Percentiles rank a stretch among this genome's conserved stretches.
phyloP scores from a whole-genome alignment of 441 rosid species.

The Gossypium trilobum region DNA sequence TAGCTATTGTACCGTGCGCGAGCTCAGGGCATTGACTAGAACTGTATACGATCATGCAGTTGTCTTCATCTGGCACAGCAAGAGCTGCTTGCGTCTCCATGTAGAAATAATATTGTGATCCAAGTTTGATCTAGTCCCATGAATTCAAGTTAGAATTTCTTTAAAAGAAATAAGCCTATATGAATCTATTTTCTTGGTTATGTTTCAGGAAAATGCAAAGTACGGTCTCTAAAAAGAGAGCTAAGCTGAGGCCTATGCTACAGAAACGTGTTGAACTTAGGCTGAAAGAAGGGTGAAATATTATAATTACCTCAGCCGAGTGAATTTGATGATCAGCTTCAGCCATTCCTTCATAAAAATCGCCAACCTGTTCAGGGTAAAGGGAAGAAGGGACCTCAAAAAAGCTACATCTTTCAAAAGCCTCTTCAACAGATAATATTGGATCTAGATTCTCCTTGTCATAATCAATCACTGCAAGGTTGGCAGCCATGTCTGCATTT shows the following conservation, averaged over 20 bases:
- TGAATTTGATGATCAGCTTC: constrained; percentile 68
- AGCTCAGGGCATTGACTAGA: constrained; percentile 58
- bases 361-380: constrained; percentile 48
- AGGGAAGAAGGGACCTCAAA: constrained; percentile 42
- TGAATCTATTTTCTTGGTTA: neutral
- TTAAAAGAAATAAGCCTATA: neutral
- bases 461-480: constrained; percentile 52
- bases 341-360: constrained; percentile 66
- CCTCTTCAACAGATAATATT: constrained; percentile 69
- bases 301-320: constrained; percentile 50
- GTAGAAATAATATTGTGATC: constrained; percentile 71
- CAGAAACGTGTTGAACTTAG: too few species aligned
- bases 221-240: neutral
- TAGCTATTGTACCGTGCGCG: constrained; percentile 47
- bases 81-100: constrained; percentile 86
- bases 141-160: neutral
- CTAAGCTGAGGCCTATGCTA: neutral
- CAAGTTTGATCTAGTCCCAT: constrained; percentile 48
- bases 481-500: constrained; percentile 63
- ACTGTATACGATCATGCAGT: constrained; percentile 66
- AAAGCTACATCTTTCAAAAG: constrained; percentile 55
- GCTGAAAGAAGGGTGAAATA: neutral
- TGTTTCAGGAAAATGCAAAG: neutral
- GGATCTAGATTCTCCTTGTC: constrained; percentile 55
- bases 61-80: constrained; percentile 89